Evolutionary conservation across 2,329 filamentous ascomycete genomes (phyloP).

Genomic region (Xylariaceae sp.): DNA sequence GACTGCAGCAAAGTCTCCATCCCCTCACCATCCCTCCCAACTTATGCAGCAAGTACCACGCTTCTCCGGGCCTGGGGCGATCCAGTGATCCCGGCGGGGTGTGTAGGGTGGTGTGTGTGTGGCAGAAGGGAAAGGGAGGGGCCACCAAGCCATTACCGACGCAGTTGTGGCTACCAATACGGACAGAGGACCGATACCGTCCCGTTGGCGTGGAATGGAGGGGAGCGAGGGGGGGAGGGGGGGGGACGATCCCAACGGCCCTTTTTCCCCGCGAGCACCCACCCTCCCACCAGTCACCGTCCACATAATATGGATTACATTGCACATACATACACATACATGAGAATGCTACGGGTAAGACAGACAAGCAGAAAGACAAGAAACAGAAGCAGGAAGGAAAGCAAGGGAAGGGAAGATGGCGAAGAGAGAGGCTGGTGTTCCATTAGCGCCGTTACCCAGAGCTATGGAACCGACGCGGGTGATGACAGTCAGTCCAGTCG

Average conservation of each 20-base stretch:
- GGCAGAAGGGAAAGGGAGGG: no score
- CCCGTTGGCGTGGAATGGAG: conserved; percentile 9
- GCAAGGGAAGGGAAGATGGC: no score
- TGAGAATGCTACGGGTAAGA: background rate
- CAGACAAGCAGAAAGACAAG: background rate
- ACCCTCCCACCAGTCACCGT: no score
- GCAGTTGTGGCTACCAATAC: conserved; percentile 1
- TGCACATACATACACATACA: no score
- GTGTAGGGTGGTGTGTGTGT: no score
- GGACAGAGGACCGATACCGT: conserved; percentile 12
- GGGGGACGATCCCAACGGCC: background rate
- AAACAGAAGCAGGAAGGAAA: background rate
- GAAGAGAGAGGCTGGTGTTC: background rate
- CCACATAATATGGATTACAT: no score
- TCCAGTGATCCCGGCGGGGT: background rate
- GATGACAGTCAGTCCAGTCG: conserved; percentile 11
- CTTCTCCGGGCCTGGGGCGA: conserved; percentile 7
- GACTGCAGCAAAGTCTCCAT: background rate
- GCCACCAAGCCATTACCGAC: background rate
- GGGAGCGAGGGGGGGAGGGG: background rate
- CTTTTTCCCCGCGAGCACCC: background rate
- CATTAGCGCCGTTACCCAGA: conserved; percentile 7
- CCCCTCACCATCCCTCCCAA: background rate
- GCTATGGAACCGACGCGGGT: conserved; percentile 10
- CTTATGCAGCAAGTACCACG: conserved; percentile 15